A percentile compares a stretch with the other conserved stretches of the same genome.
Conservation (phyloP, 495 filamentous ascomycete genomes). For the Arthonia radiata region DNA sequence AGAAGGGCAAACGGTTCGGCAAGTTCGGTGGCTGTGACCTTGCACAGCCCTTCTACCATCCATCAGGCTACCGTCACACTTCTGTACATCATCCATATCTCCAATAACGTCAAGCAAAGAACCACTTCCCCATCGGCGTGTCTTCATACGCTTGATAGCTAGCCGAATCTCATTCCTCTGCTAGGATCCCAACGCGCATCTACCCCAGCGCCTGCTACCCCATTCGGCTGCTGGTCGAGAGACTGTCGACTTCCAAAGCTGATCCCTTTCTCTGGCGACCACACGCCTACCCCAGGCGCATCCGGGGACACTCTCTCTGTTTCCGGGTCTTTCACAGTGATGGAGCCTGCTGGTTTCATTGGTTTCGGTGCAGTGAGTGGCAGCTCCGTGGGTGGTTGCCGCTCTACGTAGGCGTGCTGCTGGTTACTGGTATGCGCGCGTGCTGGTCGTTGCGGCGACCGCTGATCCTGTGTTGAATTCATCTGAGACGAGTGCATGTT, state of each 20-base stretch:
- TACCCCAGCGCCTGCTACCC: constrained; percentile 5
- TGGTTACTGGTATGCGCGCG: constrained; percentile 13
- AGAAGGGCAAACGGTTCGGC: no score
- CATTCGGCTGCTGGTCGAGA: constrained; percentile 3
- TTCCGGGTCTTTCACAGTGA: constrained; percentile 19
- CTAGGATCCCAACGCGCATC: constrained; percentile 11
- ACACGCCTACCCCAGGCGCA: constrained; percentile 22
- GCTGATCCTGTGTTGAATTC: constrained; percentile 3
- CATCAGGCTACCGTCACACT: no score
- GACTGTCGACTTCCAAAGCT: constrained; percentile 17
- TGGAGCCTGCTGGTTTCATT: constrained; percentile 23
- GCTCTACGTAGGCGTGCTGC: constrained; percentile 5
- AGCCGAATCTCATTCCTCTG: constrained; percentile 10
- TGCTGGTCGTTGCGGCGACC: constrained; percentile 9
- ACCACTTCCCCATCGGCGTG: no score
- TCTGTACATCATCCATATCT: no score
- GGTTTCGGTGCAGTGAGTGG: constrained; percentile 31
- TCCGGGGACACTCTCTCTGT: background rate
- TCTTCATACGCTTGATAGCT: no score
- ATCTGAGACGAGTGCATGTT: constrained; percentile 15
- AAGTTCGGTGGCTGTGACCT: no score
- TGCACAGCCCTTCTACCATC: no score
- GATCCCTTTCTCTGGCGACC: constrained; percentile 60
- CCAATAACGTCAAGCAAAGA: no score
- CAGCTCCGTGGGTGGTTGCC: constrained; percentile 1